These are phyloP conservation scores for Funneliformis geosporum DNA, from an alignment of 192 early-diverging fungal genomes.

Conservation along the genomic window DNA sequence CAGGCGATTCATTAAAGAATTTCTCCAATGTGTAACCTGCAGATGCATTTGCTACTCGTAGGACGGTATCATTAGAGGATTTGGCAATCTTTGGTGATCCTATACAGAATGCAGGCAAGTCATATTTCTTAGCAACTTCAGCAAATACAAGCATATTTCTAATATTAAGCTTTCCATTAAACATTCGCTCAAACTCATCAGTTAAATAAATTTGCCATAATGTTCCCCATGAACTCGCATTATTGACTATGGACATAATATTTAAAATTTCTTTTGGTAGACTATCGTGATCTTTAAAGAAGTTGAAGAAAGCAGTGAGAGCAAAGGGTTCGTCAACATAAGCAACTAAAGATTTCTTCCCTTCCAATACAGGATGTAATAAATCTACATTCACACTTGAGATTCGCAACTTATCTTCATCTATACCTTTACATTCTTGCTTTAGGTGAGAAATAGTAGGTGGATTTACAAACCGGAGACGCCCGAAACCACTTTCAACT, in stretches of 20 bases:
- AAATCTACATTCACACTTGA: background rate
- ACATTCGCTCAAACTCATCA: slow-evolving; percentile 12
- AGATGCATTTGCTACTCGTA: background rate
- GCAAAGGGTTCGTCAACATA: slow-evolving; percentile 22
- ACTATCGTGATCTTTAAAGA: background rate
- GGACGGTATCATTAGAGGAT: background rate
- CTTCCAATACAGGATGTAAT: background rate
- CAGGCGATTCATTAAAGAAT: background rate
- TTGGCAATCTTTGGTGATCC: slow-evolving; percentile 7
- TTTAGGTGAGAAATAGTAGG: background rate
- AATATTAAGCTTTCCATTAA: background rate
- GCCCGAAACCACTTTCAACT: background rate
- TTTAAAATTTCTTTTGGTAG: background rate
- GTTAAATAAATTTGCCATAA: slow-evolving; percentile 15
- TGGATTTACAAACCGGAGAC: background rate
- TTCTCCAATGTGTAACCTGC: background rate
- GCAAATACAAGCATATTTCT: background rate
- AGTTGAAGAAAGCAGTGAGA: background rate
- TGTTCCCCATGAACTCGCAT: background rate
- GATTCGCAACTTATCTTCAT: background rate
- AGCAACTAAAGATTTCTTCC: background rate
- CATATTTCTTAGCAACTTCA: background rate
- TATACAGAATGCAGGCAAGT: background rate
- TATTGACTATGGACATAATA: background rate
- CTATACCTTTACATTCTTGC: background rate